A percentile compares a stretch with the other conserved stretches of the same genome.
Conservation (phyloP, 106 monocot species). For the Amphibolis antarctica region DNA sequence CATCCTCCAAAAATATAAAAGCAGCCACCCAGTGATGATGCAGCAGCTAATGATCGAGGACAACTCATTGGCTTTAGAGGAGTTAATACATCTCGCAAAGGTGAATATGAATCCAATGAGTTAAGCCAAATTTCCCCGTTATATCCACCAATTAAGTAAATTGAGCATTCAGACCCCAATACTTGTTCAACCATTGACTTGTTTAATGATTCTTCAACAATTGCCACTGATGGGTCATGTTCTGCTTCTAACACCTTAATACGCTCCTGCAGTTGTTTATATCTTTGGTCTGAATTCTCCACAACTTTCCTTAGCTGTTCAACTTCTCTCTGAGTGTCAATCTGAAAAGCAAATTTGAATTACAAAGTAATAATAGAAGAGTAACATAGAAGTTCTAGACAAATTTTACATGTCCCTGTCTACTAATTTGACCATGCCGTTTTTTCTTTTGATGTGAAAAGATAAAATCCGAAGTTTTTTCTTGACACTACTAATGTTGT, state of each 20-base stretch:
- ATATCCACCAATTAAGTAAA: constrained; percentile 59
- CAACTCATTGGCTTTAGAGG: constrained; percentile 49
- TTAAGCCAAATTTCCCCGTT: constrained; percentile 53
- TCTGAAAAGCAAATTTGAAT: constrained; percentile 12
- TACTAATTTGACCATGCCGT: too few relatives aligned
- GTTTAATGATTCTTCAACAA: constrained; percentile 16
- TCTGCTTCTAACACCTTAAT: constrained; percentile 26
- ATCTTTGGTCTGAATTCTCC: constrained; percentile 6
- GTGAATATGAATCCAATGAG: constrained; percentile 55
- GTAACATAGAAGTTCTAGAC: too few relatives aligned
- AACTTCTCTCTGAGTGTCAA: constrained; percentile 28
- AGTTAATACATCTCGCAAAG: constrained; percentile 33
- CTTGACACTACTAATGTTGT: too few relatives aligned
- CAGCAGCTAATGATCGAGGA: constrained; percentile 58
- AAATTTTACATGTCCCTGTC: too few relatives aligned
- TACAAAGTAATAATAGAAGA: neutral
- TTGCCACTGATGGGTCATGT: constrained; percentile 8
- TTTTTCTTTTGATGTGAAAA: too few relatives aligned
- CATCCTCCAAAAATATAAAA: constrained; percentile 65
- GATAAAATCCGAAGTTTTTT: too few relatives aligned
- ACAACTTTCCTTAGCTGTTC: constrained; percentile 18
- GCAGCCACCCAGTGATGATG: constrained; percentile 33
- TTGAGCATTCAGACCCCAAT: constrained; percentile 31
- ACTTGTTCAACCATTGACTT: constrained; percentile 16
- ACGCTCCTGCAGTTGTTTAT: constrained; percentile 14